These are phyloP conservation scores for Afroboletus lepidellus DNA, from an alignment of 1,284 basidiomycete species.

Conservation along the genomic window DNA sequence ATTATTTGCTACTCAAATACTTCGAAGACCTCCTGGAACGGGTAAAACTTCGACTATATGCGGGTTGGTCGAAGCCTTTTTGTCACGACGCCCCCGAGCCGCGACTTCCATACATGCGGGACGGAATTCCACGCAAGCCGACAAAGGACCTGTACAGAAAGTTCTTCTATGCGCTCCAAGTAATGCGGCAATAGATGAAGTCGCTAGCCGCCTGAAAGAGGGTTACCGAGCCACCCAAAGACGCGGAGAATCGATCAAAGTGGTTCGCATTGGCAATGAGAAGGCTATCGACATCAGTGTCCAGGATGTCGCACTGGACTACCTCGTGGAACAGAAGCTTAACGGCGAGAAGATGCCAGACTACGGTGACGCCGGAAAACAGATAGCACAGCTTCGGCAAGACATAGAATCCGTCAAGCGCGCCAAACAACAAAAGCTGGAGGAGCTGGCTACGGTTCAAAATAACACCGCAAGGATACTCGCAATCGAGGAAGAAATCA, in stretches of 20 bases:
- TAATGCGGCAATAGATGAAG: constrained; percentile 98
- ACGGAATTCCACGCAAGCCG: constrained; percentile 39
- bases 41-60: constrained; percentile 99
- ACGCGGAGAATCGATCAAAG: constrained; percentile 60
- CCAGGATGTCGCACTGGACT: constrained; percentile 86
- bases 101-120: constrained; percentile 50
- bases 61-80: constrained; percentile 85
- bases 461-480: constrained; percentile 51
- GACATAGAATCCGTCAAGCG: constrained; percentile 71
- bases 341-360: constrained; percentile 45
- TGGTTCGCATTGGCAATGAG: constrained; percentile 88
- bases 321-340: constrained; percentile 78
- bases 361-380: constrained; percentile 49
- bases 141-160: constrained; percentile 62
- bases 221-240: constrained; percentile 66
- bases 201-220: constrained; percentile 84
- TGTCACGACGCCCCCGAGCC: constrained; percentile 58
- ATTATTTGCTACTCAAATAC: constrained; percentile 4
- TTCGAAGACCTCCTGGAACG: constrained; percentile 83
- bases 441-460: constrained; percentile 54
- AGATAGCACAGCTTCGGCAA: constrained; percentile 60
- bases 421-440: constrained; percentile 59
- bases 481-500: constrained; percentile 66
- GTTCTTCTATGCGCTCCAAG: constrained; percentile 95
- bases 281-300: constrained; percentile 80